These are phyloP conservation scores for Pythium angustatum DNA, from an alignment of 352 stramenopile genomes.

Conservation along the genomic window DNA sequence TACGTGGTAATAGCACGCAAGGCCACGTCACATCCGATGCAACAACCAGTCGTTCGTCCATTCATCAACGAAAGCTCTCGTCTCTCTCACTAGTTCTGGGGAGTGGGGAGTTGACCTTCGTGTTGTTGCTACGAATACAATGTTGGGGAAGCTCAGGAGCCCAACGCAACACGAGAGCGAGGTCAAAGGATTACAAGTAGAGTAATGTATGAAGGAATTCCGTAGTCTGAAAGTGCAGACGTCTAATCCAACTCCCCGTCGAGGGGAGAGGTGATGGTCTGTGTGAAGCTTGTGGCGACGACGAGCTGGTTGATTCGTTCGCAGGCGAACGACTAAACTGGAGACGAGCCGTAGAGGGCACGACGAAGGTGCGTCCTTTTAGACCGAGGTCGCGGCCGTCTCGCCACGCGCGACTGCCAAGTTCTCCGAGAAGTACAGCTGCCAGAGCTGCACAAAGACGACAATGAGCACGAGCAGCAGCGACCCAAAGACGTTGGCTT, in stretches of 20 bases:
- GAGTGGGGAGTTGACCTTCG: too few species aligned
- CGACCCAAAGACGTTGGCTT: conserved; percentile 83
- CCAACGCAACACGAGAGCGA: neutral
- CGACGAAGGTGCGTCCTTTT: neutral
- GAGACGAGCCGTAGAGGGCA: neutral
- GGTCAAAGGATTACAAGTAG: conserved; percentile 27
- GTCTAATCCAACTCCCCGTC: conserved; percentile 21
- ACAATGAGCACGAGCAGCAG: conserved; percentile 82
- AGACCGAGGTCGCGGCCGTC: conserved; percentile 8
- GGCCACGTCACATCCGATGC: too few species aligned
- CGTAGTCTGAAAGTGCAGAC: conserved; percentile 12
- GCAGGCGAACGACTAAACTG: neutral
- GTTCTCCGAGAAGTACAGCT: conserved; percentile 82
- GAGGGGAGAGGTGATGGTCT: neutral
- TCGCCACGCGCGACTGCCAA: conserved; percentile 58
- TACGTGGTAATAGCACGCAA: too few species aligned
- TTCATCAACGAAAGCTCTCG: too few species aligned
- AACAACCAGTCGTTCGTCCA: too few species aligned
- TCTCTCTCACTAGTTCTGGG: too few species aligned
- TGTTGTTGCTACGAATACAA: too few species aligned
- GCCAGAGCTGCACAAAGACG: conserved; percentile 88
- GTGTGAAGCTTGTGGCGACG: neutral
- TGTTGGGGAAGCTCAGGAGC: too few species aligned
- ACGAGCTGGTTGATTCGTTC: too few species aligned
- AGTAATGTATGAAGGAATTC: conserved; percentile 30